Evolutionary conservation across 306 rosid species (phyloP).

Genomic region (Mimosa bimucronata): DNA sequence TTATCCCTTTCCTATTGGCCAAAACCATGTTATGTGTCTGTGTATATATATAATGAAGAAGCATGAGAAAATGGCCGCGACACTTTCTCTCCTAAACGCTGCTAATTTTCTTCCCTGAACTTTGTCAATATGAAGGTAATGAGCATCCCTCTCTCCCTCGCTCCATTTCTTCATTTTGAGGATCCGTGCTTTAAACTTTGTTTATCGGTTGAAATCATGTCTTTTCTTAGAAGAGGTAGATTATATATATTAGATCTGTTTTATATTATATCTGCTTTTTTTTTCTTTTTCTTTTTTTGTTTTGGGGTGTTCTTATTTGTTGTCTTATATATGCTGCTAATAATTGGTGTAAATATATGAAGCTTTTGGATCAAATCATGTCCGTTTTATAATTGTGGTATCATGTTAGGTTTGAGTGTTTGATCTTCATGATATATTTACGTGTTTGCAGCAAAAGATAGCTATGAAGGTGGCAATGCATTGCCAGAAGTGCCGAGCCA

Average conservation of each 20-base stretch:
- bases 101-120: not conserved
- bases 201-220: not conserved
- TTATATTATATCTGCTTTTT: no score
- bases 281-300: no score
- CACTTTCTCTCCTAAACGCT: not conserved
- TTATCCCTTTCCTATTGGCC: not conserved
- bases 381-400: no score
- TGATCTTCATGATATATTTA: no score
- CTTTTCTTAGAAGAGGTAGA: not conserved
- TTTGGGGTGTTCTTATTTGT: no score
- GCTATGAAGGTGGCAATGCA: conserved; percentile 51
- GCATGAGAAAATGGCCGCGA: not conserved
- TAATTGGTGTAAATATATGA: not conserved
- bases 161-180: not conserved
- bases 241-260: not conserved
- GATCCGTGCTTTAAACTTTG: not conserved
- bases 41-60: not conserved
- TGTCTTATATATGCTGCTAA: not conserved
- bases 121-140: conserved; percentile 37
- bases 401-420: no score
- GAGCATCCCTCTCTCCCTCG: not conserved
- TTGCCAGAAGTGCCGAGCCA: conserved; percentile 42
- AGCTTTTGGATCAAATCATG: no score
- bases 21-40: not conserved
- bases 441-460: conserved; percentile 51